Evolutionary conservation across 805 yeast genomes (phyloP).

Genomic region (Saccharomycopsis selenospora): DNA sequence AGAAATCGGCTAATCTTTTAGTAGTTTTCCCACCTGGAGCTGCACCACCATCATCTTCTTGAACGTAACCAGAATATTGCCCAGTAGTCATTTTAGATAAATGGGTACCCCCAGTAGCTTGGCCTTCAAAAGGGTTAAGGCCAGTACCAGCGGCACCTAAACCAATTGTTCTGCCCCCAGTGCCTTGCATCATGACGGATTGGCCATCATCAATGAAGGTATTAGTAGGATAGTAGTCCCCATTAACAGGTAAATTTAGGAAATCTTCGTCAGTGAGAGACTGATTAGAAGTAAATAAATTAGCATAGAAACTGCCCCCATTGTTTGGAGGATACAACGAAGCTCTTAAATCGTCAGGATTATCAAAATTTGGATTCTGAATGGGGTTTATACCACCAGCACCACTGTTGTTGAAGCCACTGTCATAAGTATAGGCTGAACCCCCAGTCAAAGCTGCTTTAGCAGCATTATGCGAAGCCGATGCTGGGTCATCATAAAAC

Average conservation of each 20-base stretch:
- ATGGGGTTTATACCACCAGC: not conserved
- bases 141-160: slow-evolving; percentile 2
- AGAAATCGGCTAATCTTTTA: slow-evolving; percentile 21
- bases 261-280: slow-evolving; percentile 14
- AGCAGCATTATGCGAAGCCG: slow-evolving; percentile 9
- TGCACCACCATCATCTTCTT: slow-evolving; percentile 8
- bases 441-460: slow-evolving; percentile 12
- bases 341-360: slow-evolving; percentile 19
- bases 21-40: slow-evolving; percentile 9
- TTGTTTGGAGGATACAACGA: slow-evolving; percentile 19
- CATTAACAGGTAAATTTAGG: slow-evolving; percentile 19
- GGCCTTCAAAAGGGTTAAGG: slow-evolving; percentile 20
- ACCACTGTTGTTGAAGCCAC: slow-evolving; percentile 1
- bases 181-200: slow-evolving; percentile 7
- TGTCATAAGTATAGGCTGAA: slow-evolving; percentile 5
- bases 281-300: slow-evolving; percentile 19
- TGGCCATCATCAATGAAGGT: slow-evolving; percentile 17
- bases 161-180: not conserved
- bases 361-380: slow-evolving; percentile 9
- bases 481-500: slow-evolving; percentile 8
- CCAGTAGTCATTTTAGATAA: slow-evolving; percentile 17
- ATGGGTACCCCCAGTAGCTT: slow-evolving; percentile 18
- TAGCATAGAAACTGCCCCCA: slow-evolving; percentile 16
- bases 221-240: slow-evolving; percentile 21
- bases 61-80: slow-evolving; percentile 7